Percentiles rank a stretch among this genome's conserved stretches.
phyloP scores from a whole-genome alignment of 306 rosid species.

The Glycine latifolia region DNA sequence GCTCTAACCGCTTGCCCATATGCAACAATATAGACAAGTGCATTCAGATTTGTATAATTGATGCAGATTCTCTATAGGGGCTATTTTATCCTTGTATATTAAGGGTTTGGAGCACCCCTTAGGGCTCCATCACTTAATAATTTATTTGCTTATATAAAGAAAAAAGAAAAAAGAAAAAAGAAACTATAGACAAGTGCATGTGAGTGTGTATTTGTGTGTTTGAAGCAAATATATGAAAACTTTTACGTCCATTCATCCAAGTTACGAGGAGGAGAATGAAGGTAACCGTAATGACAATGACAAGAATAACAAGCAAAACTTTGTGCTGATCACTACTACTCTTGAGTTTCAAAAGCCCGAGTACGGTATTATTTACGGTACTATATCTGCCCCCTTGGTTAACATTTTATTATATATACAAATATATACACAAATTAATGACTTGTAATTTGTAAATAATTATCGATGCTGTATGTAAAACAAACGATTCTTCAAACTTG shows the following conservation, averaged over 20 bases:
- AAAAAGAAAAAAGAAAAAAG: too few relatives aligned
- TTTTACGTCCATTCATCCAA: conserved; percentile 18
- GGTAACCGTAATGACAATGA: too few relatives aligned
- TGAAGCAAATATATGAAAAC: not conserved
- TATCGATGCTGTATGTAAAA: not conserved
- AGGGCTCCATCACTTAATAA: too few relatives aligned
- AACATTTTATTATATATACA: not conserved
- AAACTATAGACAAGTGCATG: conserved; percentile 1
- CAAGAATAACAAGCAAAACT: not conserved
- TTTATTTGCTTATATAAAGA: too few relatives aligned
- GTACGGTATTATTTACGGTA: not conserved
- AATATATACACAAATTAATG: not conserved
- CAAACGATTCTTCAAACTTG: not conserved
- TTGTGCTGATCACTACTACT: not conserved
- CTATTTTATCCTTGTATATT: too few relatives aligned
- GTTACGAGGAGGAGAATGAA: not conserved
- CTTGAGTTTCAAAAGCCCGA: not conserved
- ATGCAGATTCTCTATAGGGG: too few relatives aligned
- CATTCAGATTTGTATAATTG: too few relatives aligned
- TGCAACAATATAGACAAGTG: too few relatives aligned
- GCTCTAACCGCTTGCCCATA: too few relatives aligned
- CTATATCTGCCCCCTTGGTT: not conserved
- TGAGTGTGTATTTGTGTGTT: not conserved
- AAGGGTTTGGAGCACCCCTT: too few relatives aligned
- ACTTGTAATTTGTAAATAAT: not conserved